phyloP scores from a whole-genome alignment of 2,329 filamentous ascomycete species.

The Colletotrichum gloeosporioides region DNA sequence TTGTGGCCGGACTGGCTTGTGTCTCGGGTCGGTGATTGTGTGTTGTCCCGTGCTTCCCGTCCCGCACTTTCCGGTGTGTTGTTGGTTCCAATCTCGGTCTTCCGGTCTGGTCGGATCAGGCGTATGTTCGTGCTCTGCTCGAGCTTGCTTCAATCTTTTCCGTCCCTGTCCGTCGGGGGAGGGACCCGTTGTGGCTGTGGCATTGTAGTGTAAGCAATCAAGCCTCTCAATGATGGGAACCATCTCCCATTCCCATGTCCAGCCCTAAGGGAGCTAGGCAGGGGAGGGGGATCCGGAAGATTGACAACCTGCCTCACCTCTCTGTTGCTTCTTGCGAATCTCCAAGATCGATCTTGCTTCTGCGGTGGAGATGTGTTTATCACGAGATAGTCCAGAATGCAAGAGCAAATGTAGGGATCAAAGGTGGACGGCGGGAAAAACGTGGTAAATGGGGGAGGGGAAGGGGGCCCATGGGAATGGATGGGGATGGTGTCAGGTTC shows the following conservation, averaged over 20 bases:
- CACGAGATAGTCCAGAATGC: not conserved
- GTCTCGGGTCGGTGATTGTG: not conserved
- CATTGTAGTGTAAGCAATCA: not conserved
- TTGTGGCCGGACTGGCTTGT: too few relatives aligned
- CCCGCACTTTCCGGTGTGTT: not conserved
- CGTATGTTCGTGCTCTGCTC: not conserved
- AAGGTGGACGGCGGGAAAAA: not conserved
- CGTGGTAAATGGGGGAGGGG: not conserved
- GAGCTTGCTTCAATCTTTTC: not conserved
- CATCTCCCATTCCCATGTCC: not conserved
- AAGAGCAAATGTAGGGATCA: constrained; percentile 10
- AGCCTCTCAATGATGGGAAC: not conserved
- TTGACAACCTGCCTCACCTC: not conserved
- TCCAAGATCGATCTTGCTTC: not conserved
- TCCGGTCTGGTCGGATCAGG: not conserved
- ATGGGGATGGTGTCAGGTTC: constrained; percentile 3
- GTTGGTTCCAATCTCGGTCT: not conserved
- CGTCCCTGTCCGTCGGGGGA: not conserved
- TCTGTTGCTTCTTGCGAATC: not conserved
- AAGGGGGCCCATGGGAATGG: not conserved
- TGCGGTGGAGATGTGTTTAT: not conserved
- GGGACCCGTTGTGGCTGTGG: not conserved
- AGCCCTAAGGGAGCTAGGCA: not conserved
- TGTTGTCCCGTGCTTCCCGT: not conserved
- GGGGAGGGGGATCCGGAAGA: not conserved